These are phyloP conservation scores for Tylopilus sp. DNA, from an alignment of 1,284 basidiomycete genomes.

Conservation along the genomic window DNA sequence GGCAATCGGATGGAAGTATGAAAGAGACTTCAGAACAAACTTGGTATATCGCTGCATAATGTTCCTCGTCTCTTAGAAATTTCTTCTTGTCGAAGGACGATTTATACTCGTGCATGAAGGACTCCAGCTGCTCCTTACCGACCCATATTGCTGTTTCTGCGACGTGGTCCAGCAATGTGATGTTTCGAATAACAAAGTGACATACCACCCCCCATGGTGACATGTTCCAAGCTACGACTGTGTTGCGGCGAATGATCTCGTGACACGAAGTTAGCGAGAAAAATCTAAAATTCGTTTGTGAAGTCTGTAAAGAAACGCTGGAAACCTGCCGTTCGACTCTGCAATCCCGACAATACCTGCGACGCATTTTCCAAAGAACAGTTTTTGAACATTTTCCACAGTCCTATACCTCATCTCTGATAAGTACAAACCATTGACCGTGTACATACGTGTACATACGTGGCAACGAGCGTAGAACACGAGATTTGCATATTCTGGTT, in stretches of 20 bases:
- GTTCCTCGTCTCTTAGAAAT: neutral
- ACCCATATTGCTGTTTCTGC: neutral
- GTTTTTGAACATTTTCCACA: neutral
- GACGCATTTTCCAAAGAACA: slow-evolving; percentile 1
- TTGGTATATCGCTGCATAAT: neutral
- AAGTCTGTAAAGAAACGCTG: neutral
- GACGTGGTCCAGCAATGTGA: neutral
- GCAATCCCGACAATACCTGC: slow-evolving; percentile 3
- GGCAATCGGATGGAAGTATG: neutral
- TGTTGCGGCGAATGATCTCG: neutral
- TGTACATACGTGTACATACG: neutral
- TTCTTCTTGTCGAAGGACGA: neutral
- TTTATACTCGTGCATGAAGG: neutral
- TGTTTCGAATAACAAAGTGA: neutral
- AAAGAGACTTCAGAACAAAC: neutral
- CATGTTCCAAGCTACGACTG: neutral
- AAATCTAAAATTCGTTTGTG: neutral
- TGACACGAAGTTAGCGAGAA: neutral
- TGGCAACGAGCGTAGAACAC: neutral
- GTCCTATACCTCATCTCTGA: neutral
- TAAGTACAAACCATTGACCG: neutral
- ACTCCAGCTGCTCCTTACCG: neutral
- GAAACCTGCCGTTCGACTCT: neutral
- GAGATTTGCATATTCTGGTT: neutral
- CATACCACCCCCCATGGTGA: neutral